Conservation (phyloP, 805 yeast species). For the Zygoascus ofunaensis region DNA sequence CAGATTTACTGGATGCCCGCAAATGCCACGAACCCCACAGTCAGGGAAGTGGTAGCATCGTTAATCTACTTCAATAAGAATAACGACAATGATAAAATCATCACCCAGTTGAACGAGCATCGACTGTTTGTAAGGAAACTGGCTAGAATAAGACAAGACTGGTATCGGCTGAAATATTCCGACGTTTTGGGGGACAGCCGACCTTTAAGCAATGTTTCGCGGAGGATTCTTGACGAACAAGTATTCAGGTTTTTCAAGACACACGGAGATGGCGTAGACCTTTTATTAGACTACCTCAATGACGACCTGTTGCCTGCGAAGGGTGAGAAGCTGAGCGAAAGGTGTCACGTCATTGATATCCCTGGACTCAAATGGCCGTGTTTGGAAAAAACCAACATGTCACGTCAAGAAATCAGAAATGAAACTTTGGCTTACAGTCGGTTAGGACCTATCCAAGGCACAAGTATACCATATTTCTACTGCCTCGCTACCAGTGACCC, state of each 20-base stretch:
- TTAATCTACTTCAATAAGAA: neutral
- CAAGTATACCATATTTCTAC: constrained; percentile 10
- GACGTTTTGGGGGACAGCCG: neutral
- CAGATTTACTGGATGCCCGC: constrained; percentile 3
- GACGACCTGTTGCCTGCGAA: neutral
- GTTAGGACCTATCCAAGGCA: constrained; percentile 12
- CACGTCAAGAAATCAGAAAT: neutral
- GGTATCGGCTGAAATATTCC: neutral
- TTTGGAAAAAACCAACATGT: constrained; percentile 1
- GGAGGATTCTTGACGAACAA: constrained; percentile 1
- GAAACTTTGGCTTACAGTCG: constrained; percentile 5
- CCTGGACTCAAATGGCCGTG: neutral
- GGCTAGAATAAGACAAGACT: neutral
- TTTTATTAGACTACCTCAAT: constrained; percentile 4
- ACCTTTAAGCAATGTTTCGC: neutral
- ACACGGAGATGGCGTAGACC: neutral
- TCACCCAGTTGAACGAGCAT: neutral
- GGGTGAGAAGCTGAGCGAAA: neutral
- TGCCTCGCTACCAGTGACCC: constrained; percentile 13
- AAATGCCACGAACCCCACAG: constrained; percentile 6
- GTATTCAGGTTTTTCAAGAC: too few species aligned
- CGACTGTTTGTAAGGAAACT: neutral
- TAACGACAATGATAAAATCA: neutral
- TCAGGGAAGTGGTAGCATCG: constrained; percentile 8
- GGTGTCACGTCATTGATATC: neutral